Percentiles rank a stretch among this genome's conserved stretches.
Evolutionary conservation across 1,284 basidiomycete genomes (phyloP).

Genomic region (Schizophyllum amplum): DNA sequence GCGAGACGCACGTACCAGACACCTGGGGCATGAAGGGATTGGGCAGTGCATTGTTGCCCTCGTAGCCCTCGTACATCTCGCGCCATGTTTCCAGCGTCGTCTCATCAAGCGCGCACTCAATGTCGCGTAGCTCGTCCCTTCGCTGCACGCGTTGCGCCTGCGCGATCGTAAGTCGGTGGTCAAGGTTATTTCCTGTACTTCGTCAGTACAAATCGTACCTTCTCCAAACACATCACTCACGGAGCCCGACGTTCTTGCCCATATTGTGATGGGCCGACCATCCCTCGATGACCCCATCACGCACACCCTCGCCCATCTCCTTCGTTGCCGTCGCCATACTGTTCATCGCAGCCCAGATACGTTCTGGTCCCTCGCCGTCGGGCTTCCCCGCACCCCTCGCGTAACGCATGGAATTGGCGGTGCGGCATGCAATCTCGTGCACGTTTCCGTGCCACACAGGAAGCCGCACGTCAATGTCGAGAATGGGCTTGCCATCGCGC

Average conservation of each 20-base stretch:
- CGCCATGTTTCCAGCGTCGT: background rate
- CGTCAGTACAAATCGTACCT: no score
- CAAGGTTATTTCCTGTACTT: background rate
- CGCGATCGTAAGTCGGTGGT: background rate
- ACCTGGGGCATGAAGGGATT: background rate
- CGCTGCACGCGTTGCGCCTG: background rate
- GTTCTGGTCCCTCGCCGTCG: conserved; percentile 23
- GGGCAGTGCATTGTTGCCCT: background rate
- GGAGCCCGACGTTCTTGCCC: conserved; percentile 16
- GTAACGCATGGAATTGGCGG: conserved; percentile 1
- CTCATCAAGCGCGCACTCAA: background rate
- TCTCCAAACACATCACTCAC: background rate
- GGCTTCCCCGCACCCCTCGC: conserved; percentile 13
- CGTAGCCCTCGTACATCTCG: background rate
- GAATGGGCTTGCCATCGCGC: background rate
- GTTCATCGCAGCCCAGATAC: conserved; percentile 19
- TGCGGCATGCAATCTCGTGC: conserved; percentile 1
- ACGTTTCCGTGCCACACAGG: conserved; percentile 3
- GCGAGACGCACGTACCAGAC: no score
- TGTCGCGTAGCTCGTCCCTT: background rate
- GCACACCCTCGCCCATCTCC: conserved; percentile 20
- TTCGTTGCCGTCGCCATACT: conserved; percentile 17
- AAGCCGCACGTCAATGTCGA: background rate
- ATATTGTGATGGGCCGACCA: conserved; percentile 23
- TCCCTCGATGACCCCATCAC: conserved; percentile 21